Conservation (phyloP, 495 filamentous ascomycete species). For the Aspergillus haitiensis region DNA sequence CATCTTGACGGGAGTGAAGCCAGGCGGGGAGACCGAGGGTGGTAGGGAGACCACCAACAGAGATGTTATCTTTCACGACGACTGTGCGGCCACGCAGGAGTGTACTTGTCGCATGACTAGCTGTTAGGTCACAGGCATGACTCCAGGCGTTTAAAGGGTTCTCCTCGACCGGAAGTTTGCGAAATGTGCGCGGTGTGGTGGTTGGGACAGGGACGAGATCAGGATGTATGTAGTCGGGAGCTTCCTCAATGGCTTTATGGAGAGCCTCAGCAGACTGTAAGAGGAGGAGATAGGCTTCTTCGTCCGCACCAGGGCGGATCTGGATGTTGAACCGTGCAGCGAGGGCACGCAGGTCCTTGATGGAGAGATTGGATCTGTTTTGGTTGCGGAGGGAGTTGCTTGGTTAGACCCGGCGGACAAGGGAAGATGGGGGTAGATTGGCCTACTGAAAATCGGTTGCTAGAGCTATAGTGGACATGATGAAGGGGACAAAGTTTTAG, state of each 20-base stretch:
- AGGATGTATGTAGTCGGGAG: slow-evolving; percentile 5
- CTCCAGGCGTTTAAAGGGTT: slow-evolving; percentile 46
- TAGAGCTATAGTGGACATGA: slow-evolving; percentile 9
- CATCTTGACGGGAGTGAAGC: slow-evolving; percentile 20
- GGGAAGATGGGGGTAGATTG: not conserved
- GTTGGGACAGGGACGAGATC: slow-evolving; percentile 1
- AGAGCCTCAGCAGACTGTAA: slow-evolving; percentile 8
- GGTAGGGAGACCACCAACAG: slow-evolving; percentile 34
- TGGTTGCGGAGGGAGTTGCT: not conserved
- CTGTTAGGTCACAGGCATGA: slow-evolving; percentile 26
- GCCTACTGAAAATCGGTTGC: slow-evolving; percentile 4
- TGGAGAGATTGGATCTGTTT: not conserved
- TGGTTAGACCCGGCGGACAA: not conserved
- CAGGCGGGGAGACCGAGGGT: slow-evolving; percentile 34
- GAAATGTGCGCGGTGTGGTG: not conserved
- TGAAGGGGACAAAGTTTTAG: not conserved
- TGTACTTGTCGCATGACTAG: slow-evolving; percentile 14
- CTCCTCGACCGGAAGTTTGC: slow-evolving; percentile 8
- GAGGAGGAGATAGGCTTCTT: slow-evolving; percentile 6
- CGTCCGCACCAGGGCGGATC: not conserved
- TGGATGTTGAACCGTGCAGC: not conserved
- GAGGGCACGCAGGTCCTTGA: not conserved
- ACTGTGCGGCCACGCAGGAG: slow-evolving; percentile 32
- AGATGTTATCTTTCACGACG: slow-evolving; percentile 42
- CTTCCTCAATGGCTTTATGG: not conserved